These are phyloP conservation scores for Austropuccinia psidii DNA, from an alignment of 1,284 basidiomycete genomes.

Conservation along the genomic window DNA sequence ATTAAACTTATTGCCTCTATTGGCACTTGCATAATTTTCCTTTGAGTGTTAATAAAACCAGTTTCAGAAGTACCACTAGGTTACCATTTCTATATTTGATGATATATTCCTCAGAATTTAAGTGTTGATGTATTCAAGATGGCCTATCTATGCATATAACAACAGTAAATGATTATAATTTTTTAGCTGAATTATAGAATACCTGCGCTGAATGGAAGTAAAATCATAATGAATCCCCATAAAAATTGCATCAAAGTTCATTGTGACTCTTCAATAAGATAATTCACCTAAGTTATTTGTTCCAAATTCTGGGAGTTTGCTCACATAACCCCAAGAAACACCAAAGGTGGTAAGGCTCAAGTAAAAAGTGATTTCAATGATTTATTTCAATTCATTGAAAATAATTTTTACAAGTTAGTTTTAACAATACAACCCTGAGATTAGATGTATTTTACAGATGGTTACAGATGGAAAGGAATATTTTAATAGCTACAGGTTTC, in stretches of 20 bases:
- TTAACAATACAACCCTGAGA: no score
- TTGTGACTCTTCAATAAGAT: neutral
- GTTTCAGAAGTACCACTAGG: neutral
- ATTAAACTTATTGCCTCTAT: neutral
- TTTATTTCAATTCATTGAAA: no score
- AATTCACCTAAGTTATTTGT: slow-evolving; percentile 1
- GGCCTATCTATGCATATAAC: neutral
- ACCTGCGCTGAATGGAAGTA: neutral
- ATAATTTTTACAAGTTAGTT: no score
- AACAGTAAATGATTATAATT: neutral
- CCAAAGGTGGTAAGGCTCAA: neutral
- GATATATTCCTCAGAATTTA: neutral
- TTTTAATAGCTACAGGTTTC: no score
- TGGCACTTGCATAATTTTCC: neutral
- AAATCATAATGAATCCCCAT: neutral
- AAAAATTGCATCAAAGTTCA: neutral
- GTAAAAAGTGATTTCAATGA: neutral
- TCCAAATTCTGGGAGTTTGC: neutral
- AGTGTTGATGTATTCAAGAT: neutral
- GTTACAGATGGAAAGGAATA: no score
- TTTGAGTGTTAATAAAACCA: neutral
- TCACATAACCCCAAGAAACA: slow-evolving; percentile 6
- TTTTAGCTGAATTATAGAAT: neutral
- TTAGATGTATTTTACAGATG: no score
- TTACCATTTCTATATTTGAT: neutral